phyloP scores from a whole-genome alignment of 164 flowering plant genomes.

The Sedum album region DNA sequence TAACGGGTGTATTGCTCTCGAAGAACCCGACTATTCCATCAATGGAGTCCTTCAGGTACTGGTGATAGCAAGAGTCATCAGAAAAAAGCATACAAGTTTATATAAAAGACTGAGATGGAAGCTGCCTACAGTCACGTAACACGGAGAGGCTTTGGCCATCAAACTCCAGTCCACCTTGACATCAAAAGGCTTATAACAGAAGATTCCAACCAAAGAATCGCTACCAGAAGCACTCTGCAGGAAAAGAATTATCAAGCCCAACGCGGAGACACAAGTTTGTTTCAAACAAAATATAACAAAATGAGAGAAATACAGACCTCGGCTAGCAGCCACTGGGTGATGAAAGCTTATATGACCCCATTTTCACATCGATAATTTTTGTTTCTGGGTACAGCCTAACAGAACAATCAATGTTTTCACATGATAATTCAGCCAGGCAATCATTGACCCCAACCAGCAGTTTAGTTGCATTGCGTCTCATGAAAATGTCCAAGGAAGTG shows the following conservation, averaged over 20 bases:
- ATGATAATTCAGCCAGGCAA: conserved; percentile 83
- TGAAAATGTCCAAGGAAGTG: conserved; percentile 65
- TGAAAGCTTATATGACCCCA: conserved; percentile 78
- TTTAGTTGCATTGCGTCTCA: conserved; percentile 91
- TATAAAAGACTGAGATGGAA: not conserved
- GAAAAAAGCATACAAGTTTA: conserved; percentile 5
- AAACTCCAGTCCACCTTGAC: conserved; percentile 89
- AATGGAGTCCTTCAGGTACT: conserved; percentile 88
- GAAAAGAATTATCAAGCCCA: not conserved
- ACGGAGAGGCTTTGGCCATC: conserved; percentile 92
- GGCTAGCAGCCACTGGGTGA: conserved; percentile 89
- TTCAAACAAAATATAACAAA: not conserved
- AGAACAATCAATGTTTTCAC: conserved; percentile 70
- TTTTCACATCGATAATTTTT: conserved; percentile 66
- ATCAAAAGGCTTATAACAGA: conserved; percentile 84
- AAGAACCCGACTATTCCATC: conserved; percentile 69
- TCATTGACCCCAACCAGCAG: conserved; percentile 42
- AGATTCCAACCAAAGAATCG: conserved; percentile 77
- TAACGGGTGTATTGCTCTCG: conserved; percentile 63
- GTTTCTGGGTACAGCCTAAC: conserved; percentile 72
- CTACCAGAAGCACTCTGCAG: conserved; percentile 72
- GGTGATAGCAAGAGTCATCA: conserved; percentile 18
- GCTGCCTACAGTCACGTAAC: conserved; percentile 80
- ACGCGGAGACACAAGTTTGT: not conserved
- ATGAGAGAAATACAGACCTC: conserved; percentile 38